Percentiles rank a stretch among this genome's conserved stretches.
Conservation (phyloP, 2,329 filamentous ascomycete species). For the Ambrosiella cleistominuta region DNA sequence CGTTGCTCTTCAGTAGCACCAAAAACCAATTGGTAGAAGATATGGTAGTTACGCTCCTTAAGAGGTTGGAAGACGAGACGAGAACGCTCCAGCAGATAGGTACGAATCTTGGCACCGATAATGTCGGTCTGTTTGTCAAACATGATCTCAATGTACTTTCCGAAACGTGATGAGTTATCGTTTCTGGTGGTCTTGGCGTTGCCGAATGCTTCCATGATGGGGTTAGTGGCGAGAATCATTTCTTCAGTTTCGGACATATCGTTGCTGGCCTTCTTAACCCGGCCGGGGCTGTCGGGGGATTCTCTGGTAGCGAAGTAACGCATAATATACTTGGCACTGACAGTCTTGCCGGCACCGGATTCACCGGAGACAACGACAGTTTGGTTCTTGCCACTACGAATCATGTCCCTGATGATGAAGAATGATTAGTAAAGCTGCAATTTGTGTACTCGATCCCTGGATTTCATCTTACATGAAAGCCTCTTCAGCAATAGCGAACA, state of each 20-base stretch:
- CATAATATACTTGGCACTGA: conserved; percentile 99
- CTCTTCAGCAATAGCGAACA: conserved; percentile 97
- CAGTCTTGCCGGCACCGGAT: conserved; percentile 95
- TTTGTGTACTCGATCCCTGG: conserved; percentile 15
- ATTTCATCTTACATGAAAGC: conserved; percentile 64
- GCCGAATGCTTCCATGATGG: conserved; percentile 98
- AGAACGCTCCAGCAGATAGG: conserved; percentile 86
- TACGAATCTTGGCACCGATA: conserved; percentile 92
- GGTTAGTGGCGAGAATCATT: conserved; percentile 93
- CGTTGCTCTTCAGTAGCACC: conserved; percentile 75
- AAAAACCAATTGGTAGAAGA: conserved; percentile 93
- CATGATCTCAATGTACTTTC: conserved; percentile 99
- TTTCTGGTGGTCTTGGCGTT: conserved; percentile 99
- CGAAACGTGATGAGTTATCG: conserved; percentile 96
- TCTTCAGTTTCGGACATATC: conserved; percentile 96
- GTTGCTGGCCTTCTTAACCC: conserved; percentile 56
- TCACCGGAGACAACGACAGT: conserved; percentile 98
- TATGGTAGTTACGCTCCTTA: conserved; percentile 97
- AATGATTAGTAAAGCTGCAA: not conserved
- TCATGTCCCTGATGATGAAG: conserved; percentile 56
- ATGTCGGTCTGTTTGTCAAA: conserved; percentile 92
- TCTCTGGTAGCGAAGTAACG: conserved; percentile 97
- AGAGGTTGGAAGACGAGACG: conserved; percentile 92
- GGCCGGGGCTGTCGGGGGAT: conserved; percentile 69
- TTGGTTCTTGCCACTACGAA: conserved; percentile 89